Conservation (phyloP, 768 basidiomycete genomes). For the Cytidiella melzeri region DNA sequence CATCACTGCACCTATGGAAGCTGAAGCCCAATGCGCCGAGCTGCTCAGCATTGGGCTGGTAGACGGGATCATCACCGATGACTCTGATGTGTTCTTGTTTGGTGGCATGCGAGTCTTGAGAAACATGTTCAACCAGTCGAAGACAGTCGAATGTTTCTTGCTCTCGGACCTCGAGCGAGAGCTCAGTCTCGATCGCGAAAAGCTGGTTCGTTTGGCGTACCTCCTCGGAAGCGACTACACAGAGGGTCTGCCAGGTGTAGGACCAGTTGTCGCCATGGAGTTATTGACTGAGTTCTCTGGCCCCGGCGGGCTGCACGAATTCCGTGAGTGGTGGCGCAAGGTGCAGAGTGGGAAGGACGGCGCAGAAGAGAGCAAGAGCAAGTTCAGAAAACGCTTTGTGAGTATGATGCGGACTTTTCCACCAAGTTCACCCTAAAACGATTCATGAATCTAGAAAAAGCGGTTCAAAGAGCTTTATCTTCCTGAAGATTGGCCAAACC, state of each 20-base stretch:
- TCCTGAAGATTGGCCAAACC: constrained; percentile 82
- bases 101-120: constrained; percentile 94
- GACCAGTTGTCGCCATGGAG: constrained; percentile 96
- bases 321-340: constrained; percentile 91
- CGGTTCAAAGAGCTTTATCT: constrained; percentile 81
- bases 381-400: constrained; percentile 83
- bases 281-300: constrained; percentile 91
- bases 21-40: constrained; percentile 96
- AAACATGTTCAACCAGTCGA: constrained; percentile 99
- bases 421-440: not conserved
- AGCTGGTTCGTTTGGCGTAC: constrained; percentile 85
- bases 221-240: constrained; percentile 96
- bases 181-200: constrained; percentile 79
- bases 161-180: constrained; percentile 79
- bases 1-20: constrained; percentile 98
- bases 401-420: constrained; percentile 27
- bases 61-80: constrained; percentile 97
- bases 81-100: constrained; percentile 98
- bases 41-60: constrained; percentile 81
- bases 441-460: constrained; percentile 59
- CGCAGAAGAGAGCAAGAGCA: constrained; percentile 61
- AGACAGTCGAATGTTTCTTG: constrained; percentile 96
- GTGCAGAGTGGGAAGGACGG: constrained; percentile 89
- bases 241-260: constrained; percentile 85
- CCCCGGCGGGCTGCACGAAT: constrained; percentile 73